Conservation (phyloP, 345 rosid species). For the Linum tenue region DNA sequence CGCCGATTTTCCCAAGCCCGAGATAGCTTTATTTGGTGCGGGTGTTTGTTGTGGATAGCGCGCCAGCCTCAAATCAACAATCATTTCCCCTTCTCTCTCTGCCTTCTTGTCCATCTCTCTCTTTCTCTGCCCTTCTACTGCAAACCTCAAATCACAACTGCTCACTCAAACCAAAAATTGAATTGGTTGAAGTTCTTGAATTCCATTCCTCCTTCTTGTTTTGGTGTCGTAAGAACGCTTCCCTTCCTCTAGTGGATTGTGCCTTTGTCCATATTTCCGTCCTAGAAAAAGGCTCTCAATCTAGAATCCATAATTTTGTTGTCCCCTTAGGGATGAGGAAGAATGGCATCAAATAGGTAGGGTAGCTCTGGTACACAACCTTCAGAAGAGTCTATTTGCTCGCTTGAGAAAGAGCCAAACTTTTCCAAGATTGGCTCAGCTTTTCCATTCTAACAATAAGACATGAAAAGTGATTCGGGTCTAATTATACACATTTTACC, state of each 20-base stretch:
- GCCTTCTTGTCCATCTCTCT: too few species aligned
- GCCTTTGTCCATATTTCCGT: background rate
- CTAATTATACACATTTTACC: too few species aligned
- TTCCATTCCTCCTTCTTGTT: background rate
- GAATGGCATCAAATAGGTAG: background rate
- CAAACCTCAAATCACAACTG: too few species aligned
- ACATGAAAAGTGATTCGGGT: too few species aligned
- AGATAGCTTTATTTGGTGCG: too few species aligned
- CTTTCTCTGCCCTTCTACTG: too few species aligned
- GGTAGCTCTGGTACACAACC: background rate
- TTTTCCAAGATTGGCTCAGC: background rate
- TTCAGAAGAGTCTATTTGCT: background rate
- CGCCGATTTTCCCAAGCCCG: too few species aligned
- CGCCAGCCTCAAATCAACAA: too few species aligned
- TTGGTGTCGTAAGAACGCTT: background rate
- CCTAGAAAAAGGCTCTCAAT: background rate
- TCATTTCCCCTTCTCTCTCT: too few species aligned
- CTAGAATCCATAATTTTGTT: background rate
- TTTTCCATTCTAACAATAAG: background rate
- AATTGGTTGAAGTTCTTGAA: background rate
- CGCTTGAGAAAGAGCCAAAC: background rate
- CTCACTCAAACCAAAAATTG: too few species aligned
- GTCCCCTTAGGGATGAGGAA: background rate
- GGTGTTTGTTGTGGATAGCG: too few species aligned
- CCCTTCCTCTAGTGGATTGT: background rate